These are phyloP conservation scores for Mycena indigotica DNA, from an alignment of 768 basidiomycete genomes.

Conservation along the genomic window DNA sequence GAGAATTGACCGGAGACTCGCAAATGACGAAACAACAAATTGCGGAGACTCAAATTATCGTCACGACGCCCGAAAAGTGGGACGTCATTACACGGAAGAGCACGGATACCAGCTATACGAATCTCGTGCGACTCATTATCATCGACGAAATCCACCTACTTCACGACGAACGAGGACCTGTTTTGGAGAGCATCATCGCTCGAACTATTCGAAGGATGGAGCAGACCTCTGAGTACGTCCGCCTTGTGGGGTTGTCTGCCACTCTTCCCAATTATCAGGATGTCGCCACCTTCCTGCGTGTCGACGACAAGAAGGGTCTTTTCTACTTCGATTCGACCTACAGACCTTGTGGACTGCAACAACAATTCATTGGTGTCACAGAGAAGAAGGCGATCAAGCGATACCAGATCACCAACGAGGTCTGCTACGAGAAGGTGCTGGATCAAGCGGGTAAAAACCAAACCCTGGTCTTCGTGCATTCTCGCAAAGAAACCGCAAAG, in stretches of 20 bases:
- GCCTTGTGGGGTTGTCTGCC: constrained; percentile 92
- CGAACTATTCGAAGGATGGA: constrained; percentile 93
- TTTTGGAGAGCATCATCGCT: constrained; percentile 88
- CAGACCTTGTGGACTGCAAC: constrained; percentile 92
- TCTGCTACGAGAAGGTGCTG: constrained; percentile 98
- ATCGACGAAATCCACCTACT: constrained; percentile 98
- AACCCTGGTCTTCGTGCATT: constrained; percentile 96
- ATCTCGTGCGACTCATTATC: constrained; percentile 93
- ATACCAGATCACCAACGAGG: constrained; percentile 97
- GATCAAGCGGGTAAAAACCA: constrained; percentile 89
- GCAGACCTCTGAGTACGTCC: constrained; percentile 89
- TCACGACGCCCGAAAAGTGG: constrained; percentile 99
- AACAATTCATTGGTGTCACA: constrained; percentile 96
- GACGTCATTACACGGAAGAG: constrained; percentile 99
- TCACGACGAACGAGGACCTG: constrained; percentile 97
- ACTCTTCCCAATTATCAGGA: constrained; percentile 99
- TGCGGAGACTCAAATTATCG: constrained; percentile 94
- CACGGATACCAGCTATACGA: constrained; percentile 95
- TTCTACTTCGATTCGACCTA: constrained; percentile 98
- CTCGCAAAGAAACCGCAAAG: constrained; percentile 97
- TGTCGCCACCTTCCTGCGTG: constrained; percentile 95
- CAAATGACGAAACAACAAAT: constrained; percentile 99
- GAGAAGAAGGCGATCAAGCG: constrained; percentile 99
- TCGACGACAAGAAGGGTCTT: constrained; percentile 86
- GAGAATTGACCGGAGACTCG: constrained; percentile 94